These are phyloP conservation scores for Pseudonitzschia pungens DNA, from an alignment of 108 stramenopile species.

Conservation along the genomic window DNA sequence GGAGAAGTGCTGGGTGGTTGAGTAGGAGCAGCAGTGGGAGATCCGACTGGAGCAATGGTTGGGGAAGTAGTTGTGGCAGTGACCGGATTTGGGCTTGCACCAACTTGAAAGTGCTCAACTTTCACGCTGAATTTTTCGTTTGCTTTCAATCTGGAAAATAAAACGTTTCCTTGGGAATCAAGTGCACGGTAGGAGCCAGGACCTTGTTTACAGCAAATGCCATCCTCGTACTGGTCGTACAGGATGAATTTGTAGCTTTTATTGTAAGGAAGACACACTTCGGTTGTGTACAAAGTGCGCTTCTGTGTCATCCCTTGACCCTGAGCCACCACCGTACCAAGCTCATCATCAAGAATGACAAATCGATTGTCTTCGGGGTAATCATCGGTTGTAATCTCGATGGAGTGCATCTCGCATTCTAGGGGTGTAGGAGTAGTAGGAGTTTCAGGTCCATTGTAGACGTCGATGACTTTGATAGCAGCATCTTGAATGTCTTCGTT, in stretches of 20 bases:
- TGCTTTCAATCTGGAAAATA: background rate
- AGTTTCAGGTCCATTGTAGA: background rate
- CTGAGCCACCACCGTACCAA: background rate
- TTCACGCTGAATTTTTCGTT: background rate
- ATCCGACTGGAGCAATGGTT: no score
- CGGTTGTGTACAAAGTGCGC: background rate
- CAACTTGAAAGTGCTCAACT: background rate
- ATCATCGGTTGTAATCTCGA: background rate
- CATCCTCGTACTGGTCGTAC: background rate
- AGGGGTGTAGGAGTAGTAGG: no score
- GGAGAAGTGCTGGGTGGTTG: no score
- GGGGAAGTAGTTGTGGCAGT: background rate
- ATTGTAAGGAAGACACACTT: background rate
- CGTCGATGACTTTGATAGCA: background rate
- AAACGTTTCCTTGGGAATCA: background rate
- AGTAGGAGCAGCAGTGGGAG: background rate
- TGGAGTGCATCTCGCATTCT: background rate
- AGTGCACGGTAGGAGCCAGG: background rate
- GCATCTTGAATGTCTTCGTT: background rate
- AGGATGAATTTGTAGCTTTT: background rate
- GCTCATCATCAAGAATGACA: background rate
- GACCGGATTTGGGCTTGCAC: background rate
- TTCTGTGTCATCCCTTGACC: background rate
- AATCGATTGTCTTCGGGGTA: background rate
- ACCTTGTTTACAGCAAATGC: background rate